Base-by-base conservation (phyloP, 495 filamentous ascomycete species). In the Penicillium taxi region DNA sequence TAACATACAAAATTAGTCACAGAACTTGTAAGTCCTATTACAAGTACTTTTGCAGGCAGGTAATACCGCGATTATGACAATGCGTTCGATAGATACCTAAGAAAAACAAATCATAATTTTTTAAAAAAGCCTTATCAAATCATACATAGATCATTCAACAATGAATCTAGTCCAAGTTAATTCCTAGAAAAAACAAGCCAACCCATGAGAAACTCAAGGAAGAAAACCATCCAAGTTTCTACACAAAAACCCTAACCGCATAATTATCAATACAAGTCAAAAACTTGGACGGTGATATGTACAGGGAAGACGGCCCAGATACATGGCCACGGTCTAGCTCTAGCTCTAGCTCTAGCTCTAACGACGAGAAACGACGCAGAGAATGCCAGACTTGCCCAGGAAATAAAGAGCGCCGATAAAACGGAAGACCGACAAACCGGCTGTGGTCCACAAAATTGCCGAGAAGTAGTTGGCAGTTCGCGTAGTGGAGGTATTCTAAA, bases 321-420 rank as follows among this genome's bases (percentile, higher is more conserved):
- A 28, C 23, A 16, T 9, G 26, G 8, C 21, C n/a, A 20, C 11
- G 32, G 2, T n/a, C n/a, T n/a, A n/a, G n/a, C n/a, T n/a, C n/a
- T n/a, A n/a, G n/a, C n/a, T n/a, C n/a, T n/a, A 15, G 3, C 20
- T 25, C 7, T 22, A 14, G 17, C 1, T 17, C 28, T 51, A 56
- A 18, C 85, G 79, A 53, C 84, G 75, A 33, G 78, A 74, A 53
- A 94, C 86, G 69, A 88, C 94, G 76, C 84, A 91, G 66, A 94
- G 76, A 53, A 96, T 77, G 50, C 90, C 90, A 16, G 86, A 86
- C 59, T 77, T 79, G 43, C 80, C 84, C 42, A 96, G 68, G 77
- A 96, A 96, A 76, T 79, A 94, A 47, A 84, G 63, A 56, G 87
- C 89, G 39, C 90, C 90, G 34, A 83, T 63, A 65, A 96, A 96